Base-by-base conservation (phyloP, 2,329 filamentous ascomycete genomes). In the Fusarium compactum region DNA sequence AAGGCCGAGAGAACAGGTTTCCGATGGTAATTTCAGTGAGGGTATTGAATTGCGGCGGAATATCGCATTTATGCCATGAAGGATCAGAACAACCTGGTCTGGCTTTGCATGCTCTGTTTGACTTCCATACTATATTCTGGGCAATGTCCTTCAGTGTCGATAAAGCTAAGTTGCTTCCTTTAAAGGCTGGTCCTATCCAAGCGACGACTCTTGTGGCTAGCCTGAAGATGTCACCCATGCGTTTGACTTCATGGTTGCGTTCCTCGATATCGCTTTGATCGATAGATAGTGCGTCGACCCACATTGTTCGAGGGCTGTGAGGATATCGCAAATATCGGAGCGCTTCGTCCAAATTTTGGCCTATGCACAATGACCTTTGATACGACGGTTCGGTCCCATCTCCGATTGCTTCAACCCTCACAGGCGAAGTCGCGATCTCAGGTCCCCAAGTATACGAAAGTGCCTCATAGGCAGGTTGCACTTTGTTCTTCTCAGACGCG, bases 161-260 rank as follows among this genome's bases (percentile, higher is more conserved):
- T 8, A 10, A 14, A 12, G 7, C 58, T 15, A 5, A 27, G 5
- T 16, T 51, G 5, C 47, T 51, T 25, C 30, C 47, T n/a, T 7
- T 2, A 3, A 10, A n/a, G 11, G 47, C 5, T 34, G 47, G 30
- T 22, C 47, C 60, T 59, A 63, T 29, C 60, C 60, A 24, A 29
- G 60, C 16, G 0, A 63, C 41, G 1, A 62, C 38, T 63, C 60
- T 16, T 43, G 46, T 54, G 8, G 61, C n/a, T 10, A 62, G 20
- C 34, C 47, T 51, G 16, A 38, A 63, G 9, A 63, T 62, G 5
- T 34, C 32, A 10, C 47, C 40, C 58, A 63, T 63, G n/a, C 61
- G 60, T 14, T 62, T 62, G 18, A 63, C 60, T 47, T 63, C 58
- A 3, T 55, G 58, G 7, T 50, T 63, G 15, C 60, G 60, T 6